Percentiles rank a stretch among this genome's conserved stretches.
phyloP scores from a whole-genome alignment of 2,329 filamentous ascomycete species.

The Hypoxylon sp. region DNA sequence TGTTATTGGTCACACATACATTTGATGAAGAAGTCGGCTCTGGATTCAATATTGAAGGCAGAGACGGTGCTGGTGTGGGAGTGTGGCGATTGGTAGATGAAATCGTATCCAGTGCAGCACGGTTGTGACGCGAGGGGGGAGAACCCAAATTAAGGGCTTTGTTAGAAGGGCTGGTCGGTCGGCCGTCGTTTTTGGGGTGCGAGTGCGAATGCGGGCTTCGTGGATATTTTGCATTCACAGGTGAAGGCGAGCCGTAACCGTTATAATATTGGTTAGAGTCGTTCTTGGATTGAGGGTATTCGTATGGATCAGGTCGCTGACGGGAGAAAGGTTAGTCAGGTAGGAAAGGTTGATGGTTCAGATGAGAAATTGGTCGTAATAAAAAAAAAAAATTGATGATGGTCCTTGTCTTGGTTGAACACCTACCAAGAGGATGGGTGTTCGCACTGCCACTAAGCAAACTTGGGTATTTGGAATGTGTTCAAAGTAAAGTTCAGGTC shows the following conservation, averaged over 20 bases:
- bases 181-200: constrained; percentile 55
- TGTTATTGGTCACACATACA: constrained; percentile 49
- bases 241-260: constrained; percentile 53
- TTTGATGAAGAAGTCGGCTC: constrained; percentile 53
- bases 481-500: constrained; percentile 7
- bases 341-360: constrained; percentile 14
- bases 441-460: constrained; percentile 44
- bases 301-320: constrained; percentile 63
- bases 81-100: constrained; percentile 49
- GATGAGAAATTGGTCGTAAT: constrained; percentile 26
- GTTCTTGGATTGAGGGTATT: constrained; percentile 49
- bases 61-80: constrained; percentile 52
- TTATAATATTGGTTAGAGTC: constrained; percentile 57
- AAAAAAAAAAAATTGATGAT: constrained; percentile 41
- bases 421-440: constrained; percentile 26
- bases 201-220: constrained; percentile 54
- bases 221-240: constrained; percentile 52
- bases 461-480: constrained; percentile 36
- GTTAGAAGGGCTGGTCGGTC: constrained; percentile 51
- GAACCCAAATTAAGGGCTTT: constrained; percentile 53
- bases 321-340: constrained; percentile 21
- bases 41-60: constrained; percentile 55
- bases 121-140: constrained; percentile 52
- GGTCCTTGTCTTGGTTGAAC: constrained; percentile 30
- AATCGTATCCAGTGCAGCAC: constrained; percentile 48